Evolutionary conservation across 805 yeast genomes (phyloP), one percentile per base, ranked within the genome.

Genomic region (Myxozyma sirexii): DNA sequence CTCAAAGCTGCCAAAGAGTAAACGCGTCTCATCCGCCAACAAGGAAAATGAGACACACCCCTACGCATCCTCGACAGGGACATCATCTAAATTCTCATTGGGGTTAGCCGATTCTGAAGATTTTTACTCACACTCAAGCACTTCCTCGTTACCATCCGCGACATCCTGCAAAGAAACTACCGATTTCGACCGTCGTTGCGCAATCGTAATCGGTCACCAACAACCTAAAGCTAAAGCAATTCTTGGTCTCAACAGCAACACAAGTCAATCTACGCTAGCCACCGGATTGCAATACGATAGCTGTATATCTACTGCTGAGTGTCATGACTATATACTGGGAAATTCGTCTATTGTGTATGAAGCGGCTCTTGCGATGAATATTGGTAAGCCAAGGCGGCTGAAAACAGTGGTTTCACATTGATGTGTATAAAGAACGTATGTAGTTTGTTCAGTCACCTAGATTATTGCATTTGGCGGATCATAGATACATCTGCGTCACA

Each of bases 211-310:
- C 15, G 56, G 56, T 5, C 43, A 44, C n/a, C 33, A 37, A 13
- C 46, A 53, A 26, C 56, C 49, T 6, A 53, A 53, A 35, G 56
- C 46, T 8, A 35, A 31, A n/a, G 41, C 56, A 13, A 37, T 53
- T 31, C 56, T 53, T 10, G 56, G 56, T 4, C 19, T 53, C 37
- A 37, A 26, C 23, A 3, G 33, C 27, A 15, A 23, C 19, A 3
- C 48, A 4, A 31, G 23, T 12, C 19, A 24, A n/a, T 12, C 37
- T 19, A 38, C 42, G 3, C 24, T 39, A 10, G n/a, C n/a, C n/a
- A n/a, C n/a, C n/a, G n/a, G n/a, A n/a, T n/a, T n/a, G n/a, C 50
- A 6, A 17, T 46, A 12, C 17, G 8, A 15, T 19, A 13, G 35
- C 35, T 13, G n/a, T 24, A 44, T 3, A 13, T n/a, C 2, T 38